phyloP scores from a whole-genome alignment of 148 eudicot genomes.

The Amaranthus palmeri region DNA sequence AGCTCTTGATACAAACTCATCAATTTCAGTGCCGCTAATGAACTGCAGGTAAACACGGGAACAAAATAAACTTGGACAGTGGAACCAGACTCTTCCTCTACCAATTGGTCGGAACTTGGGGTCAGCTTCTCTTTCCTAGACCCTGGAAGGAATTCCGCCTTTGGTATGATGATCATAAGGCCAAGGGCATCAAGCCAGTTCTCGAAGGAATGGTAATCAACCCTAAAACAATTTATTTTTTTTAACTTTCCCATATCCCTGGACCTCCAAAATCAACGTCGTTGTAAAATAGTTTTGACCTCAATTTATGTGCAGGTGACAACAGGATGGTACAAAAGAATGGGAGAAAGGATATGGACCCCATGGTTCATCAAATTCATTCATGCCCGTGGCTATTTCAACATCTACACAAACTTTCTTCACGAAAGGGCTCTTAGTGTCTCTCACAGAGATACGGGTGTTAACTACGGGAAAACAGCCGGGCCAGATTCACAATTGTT shows the following conservation, averaged over 20 bases:
- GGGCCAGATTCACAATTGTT: slow-evolving; percentile 87
- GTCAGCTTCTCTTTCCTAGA: slow-evolving; percentile 93
- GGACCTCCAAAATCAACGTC: neutral
- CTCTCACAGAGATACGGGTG: slow-evolving; percentile 94
- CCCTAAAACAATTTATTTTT: neutral
- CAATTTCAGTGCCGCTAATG: slow-evolving; percentile 1
- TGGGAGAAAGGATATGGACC: slow-evolving; percentile 97
- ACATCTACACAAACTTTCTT: slow-evolving; percentile 73
- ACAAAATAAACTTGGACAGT: slow-evolving; percentile 69
- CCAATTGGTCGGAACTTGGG: slow-evolving; percentile 99
- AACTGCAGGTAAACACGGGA: slow-evolving; percentile 82
- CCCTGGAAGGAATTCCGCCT: slow-evolving; percentile 98
- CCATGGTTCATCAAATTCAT: slow-evolving; percentile 96
- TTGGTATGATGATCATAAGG: slow-evolving; percentile 91
- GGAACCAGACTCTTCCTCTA: slow-evolving; percentile 71
- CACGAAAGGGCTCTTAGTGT: slow-evolving; percentile 71
- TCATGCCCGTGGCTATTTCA: slow-evolving; percentile 76
- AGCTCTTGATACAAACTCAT: neutral
- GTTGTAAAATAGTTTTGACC: neutral
- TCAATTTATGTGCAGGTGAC: slow-evolving; percentile 54
- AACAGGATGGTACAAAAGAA: slow-evolving; percentile 89
- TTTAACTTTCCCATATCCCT: neutral
- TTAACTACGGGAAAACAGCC: slow-evolving; percentile 78
- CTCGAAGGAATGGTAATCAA: slow-evolving; percentile 85
- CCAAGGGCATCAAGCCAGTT: slow-evolving; percentile 70